Evolutionary conservation across 2,329 filamentous ascomycete genomes (phyloP).

Genomic region (Fusarium irregulare): DNA sequence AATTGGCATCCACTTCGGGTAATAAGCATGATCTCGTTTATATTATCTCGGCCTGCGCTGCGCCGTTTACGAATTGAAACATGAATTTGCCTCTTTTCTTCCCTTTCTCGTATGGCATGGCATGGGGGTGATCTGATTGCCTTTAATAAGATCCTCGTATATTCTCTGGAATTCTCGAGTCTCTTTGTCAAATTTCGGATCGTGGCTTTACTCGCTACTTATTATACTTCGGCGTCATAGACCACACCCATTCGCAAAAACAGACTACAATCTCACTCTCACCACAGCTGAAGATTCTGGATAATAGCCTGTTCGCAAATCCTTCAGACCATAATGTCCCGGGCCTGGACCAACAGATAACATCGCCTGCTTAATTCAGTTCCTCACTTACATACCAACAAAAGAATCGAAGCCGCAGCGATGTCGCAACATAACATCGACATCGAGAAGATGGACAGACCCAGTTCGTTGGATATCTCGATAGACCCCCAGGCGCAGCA

Average conservation of each 20-base stretch:
- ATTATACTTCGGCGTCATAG: slow-evolving; percentile 29
- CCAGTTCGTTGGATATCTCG: slow-evolving; percentile 50
- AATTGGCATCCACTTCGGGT: slow-evolving; percentile 24
- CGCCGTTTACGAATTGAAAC: background rate
- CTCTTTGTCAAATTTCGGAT: background rate
- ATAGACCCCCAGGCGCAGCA: slow-evolving; percentile 37
- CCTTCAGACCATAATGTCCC: slow-evolving; percentile 22
- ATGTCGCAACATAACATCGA: slow-evolving; percentile 40
- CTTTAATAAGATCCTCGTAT: slow-evolving; percentile 1
- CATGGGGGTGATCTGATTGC: background rate
- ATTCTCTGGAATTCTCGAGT: background rate
- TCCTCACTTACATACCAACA: background rate
- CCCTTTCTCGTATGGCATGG: background rate
- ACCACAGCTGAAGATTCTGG: background rate
- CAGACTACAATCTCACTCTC: background rate
- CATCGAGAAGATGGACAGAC: slow-evolving; percentile 49
- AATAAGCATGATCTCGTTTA: slow-evolving; percentile 30
- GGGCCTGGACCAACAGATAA: slow-evolving; percentile 32
- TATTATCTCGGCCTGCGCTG: background rate
- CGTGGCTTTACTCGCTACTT: background rate
- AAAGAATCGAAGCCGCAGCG: background rate
- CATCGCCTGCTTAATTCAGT: background rate
- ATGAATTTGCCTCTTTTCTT: slow-evolving; percentile 13
- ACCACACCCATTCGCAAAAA: background rate
- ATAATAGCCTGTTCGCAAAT: background rate